Base-by-base conservation (phyloP, 805 yeast species). In the Saccharomycopsis oosterbeekiorum region DNA sequence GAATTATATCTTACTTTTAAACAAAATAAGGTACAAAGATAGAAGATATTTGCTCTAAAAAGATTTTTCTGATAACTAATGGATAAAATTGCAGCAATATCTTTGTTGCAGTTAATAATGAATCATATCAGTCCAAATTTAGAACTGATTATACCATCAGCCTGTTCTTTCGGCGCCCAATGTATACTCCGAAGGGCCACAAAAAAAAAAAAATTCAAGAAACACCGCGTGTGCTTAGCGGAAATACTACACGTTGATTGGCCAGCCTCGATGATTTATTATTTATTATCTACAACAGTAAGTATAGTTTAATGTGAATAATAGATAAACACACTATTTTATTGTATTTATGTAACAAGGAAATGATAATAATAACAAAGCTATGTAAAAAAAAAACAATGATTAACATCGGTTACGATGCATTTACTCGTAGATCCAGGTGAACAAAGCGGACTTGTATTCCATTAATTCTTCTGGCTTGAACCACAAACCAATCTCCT, bases 401-500 rank as follows among this genome's bases (percentile, higher is more conserved):
- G 6, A 29, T 29, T 29, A 47, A 24, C 26, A 21, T 10, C 5
- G 17, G 17, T 17, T 24, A 15, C 53, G 34, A 47, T 14, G 12
- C 34, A 47, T 26, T 80, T 88, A 91, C 80, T 92, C 98, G 88
- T 94, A 94, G 78, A 94, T 82, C 97, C 97, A 91, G 68, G 84
- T 82, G 80, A 80, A 77, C 78, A 84, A 74, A 75, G 96, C 83
- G 68, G 93, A 85, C 78, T 86, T 88, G 94, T 91, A 94, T 71
- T 86, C 89, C 73, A 85, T 88, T 72, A 94, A 80, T 83, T 94
- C 99, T 78, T 91, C 97, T 78, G 85, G 82, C 86, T 90, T 90
- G 92, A 94, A 94, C 99, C 99, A 94, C 74, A 94, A 83, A 69
- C 74, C 85, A 70, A 94, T 94, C 84, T 94, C 99, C 84, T 88